Base-by-base conservation (phyloP, 352 stramenopile species). In the Elongisporangium anandrum region DNA sequence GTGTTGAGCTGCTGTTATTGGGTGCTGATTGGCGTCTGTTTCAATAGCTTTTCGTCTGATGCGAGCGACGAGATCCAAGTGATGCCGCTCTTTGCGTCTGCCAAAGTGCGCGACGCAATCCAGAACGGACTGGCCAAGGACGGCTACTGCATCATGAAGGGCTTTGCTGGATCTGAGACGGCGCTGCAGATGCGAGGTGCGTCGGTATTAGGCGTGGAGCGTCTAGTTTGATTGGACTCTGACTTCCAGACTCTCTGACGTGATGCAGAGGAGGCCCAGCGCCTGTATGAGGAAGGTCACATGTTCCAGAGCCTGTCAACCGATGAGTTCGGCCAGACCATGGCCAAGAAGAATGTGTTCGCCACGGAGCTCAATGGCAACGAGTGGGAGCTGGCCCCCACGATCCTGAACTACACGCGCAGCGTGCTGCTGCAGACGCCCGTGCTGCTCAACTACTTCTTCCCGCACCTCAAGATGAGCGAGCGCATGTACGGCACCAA, bases 281-380 rank as follows among this genome's bases (percentile, higher is more conserved):
- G 68, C 0, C 54, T 82, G 51, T 82, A 76, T 50, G 70, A 76
- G 24, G 66, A 75, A 29, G 73, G 73, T 2, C 65, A 67, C 65
- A 82, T 82, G 73, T 82, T 82, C 61, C 73, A 75, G 53, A 78
- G 68, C 69, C 68, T 72, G 21, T 82, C 73, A 54, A 73, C 63
- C 49, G 73, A 82, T 64, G 73, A 76, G 52, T 57, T 74, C 5
- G 73, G 73, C 45, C 63, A 67, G 6, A 52, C 65, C 22, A 75
- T 79, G 59, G 57, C 70, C 52, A 82, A 82, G 56, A 54, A 66
- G 39, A 78, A 78, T 64, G 73, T 82, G 34, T 82, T 78, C 41
- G 73, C 73, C 20, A 80, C 73, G 0, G 73, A 82, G 58, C 66
- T 82, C 41, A 59, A 80, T 54, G 70, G 70, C 41, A 60, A 79